Conservation (phyloP, 2,329 filamentous ascomycete genomes). For the Paecilomyces sp. region DNA sequence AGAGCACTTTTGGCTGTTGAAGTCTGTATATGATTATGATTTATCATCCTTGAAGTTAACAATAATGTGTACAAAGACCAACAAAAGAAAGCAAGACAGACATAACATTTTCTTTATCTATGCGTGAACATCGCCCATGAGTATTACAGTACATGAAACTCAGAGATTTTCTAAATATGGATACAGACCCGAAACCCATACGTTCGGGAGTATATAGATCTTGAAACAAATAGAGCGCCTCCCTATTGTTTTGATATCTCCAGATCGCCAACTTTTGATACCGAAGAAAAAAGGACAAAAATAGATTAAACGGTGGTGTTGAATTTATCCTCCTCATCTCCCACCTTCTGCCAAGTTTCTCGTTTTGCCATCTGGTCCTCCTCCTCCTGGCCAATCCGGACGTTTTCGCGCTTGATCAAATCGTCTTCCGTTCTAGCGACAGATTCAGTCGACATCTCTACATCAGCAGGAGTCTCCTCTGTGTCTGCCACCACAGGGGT, state of each 20-base stretch:
- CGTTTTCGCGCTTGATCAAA: slow-evolving; percentile 32
- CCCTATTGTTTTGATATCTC: neutral
- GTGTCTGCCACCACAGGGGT: neutral
- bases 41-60: too few species aligned
- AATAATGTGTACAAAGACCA: too few species aligned
- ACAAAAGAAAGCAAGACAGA: too few species aligned
- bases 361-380: slow-evolving; percentile 33
- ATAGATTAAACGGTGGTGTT: slow-evolving; percentile 40
- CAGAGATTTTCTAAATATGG: neutral
- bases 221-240: neutral
- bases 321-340: slow-evolving; percentile 38
- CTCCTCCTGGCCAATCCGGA: slow-evolving; percentile 31
- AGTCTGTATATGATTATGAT: too few species aligned
- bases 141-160: neutral
- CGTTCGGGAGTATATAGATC: neutral
- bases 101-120: neutral
- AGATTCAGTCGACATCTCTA: slow-evolving; percentile 2
- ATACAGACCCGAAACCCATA: neutral
- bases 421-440: slow-evolving; percentile 23
- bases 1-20: too few species aligned
- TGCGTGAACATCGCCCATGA: neutral
- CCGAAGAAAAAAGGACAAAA: slow-evolving; percentile 21
- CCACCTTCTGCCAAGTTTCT: slow-evolving; percentile 38
- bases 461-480: slow-evolving; percentile 1
- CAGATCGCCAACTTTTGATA: neutral